Base-by-base conservation (phyloP, 2,329 filamentous ascomycete species). In the Penicillium sp. region DNA sequence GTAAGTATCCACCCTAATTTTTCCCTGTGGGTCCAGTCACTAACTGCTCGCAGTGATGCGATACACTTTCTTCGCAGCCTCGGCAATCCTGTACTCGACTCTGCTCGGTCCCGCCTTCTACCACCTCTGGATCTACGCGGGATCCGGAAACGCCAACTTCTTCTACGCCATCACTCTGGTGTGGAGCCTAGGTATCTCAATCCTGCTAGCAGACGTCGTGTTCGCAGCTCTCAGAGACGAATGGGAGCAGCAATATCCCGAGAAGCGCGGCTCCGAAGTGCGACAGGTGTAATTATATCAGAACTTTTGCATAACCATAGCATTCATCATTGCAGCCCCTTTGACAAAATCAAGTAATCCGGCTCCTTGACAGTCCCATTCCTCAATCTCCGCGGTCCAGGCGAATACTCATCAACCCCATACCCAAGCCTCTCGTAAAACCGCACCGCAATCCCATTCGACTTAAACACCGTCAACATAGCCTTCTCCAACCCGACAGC, bases 111-210 rank as follows among this genome's bases (percentile, higher is more conserved):
- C 94, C 1, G 92, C 92, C 0, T 99, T 99, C 71, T 96, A 97
- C 72, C 88, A 99, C 70, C 80, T 99, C 5, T 99, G 94, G 94
- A 93, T 99, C 54, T 99, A 97, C 69, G 94, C 94, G 2, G 94
- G 94, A 47, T 96, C 92, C 53, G 94, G 94, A 27, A 99, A 99
- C 67, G 94, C 94, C 55, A 99, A 99, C 72, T 99, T 99, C 78
- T 99, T 99, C 77, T 99, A 99, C 71, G 94, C 94, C 61, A 97
- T 99, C 66, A 99, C 94, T 0, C 78, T 99, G n/a, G 94, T 99
- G 0, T 99, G 94, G 94, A 96, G 91, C 69, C 74, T 99, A 22
- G 94, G 91, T 0, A 82, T 96, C 63, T 92, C 92, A 36, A 81
- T 99, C 58, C 78, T 99, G 29, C 84, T 97, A 6, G 91, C 90